A percentile compares a stretch with the other conserved stretches of the same genome.
Conservation (phyloP, 1,284 basidiomycete genomes). For the Papiliotrema fonsecae region DNA sequence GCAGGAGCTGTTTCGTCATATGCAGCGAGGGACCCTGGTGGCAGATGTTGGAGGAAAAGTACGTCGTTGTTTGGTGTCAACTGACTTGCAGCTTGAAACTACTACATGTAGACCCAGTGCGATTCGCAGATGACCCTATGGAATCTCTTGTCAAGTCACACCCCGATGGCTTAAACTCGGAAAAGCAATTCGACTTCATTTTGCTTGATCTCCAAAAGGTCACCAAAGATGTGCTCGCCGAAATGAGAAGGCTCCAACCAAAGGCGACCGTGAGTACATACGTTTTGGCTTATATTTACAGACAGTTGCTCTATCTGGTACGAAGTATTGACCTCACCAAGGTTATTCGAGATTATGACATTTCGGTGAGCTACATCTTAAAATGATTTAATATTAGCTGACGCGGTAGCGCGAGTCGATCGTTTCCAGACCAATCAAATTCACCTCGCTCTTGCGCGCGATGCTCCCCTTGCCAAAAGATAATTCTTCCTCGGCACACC, state of each 20-base stretch:
- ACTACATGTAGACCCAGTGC: conserved; percentile 29
- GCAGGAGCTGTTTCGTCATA: conserved; percentile 21
- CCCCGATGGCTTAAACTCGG: conserved; percentile 20
- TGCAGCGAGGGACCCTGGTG: conserved; percentile 24
- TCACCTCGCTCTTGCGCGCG: conserved; percentile 23
- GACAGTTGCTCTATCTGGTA: conserved; percentile 30
- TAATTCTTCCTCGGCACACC: not conserved
- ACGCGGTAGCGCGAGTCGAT: conserved; percentile 27
- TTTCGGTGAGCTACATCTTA: conserved; percentile 11
- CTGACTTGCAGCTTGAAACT: conserved; percentile 11
- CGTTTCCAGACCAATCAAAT: conserved; percentile 40
- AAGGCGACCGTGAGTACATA: conserved; percentile 20
- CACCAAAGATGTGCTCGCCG: conserved; percentile 6
- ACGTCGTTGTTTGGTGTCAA: not conserved
- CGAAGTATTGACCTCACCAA: conserved; percentile 28
- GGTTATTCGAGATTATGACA: conserved; percentile 14
- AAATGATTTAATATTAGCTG: not conserved
- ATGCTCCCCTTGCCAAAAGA: conserved; percentile 12
- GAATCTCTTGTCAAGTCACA: conserved; percentile 15
- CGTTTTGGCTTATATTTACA: not conserved
- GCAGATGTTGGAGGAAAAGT: conserved; percentile 30
- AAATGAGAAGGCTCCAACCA: conserved; percentile 25
- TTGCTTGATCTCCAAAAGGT: conserved; percentile 25
- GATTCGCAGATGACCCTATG: conserved; percentile 18
- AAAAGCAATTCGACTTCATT: conserved; percentile 16